Conservation (phyloP, 768 basidiomycete species). For the Pulveroboletus sp. region DNA sequence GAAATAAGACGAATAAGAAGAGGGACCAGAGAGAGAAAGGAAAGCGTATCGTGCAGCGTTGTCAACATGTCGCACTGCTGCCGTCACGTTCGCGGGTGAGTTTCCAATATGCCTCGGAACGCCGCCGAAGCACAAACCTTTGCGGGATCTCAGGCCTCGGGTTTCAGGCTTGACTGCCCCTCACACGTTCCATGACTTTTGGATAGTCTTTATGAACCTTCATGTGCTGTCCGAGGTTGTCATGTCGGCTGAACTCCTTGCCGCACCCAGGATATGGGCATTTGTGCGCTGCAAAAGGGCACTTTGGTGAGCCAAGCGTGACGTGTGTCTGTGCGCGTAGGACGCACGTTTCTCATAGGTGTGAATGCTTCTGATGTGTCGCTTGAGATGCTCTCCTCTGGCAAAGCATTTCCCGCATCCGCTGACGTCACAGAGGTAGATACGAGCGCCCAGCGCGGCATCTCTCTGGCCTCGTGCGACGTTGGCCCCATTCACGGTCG, state of each 20-base stretch:
- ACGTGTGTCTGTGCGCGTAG: not conserved
- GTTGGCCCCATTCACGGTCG: conserved; percentile 41
- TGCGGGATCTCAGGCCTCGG: not conserved
- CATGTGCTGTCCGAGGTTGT: conserved; percentile 88
- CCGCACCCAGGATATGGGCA: conserved; percentile 79
- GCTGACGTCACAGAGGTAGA: conserved; percentile 74
- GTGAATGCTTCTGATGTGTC: conserved; percentile 86
- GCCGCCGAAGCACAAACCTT: conserved; percentile 17
- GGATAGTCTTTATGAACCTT: conserved; percentile 60
- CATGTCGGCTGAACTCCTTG: conserved; percentile 83
- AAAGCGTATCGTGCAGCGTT: conserved; percentile 23
- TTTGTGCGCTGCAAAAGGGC: conserved; percentile 57
- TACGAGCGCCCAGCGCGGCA: conserved; percentile 41
- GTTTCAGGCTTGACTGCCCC: conserved; percentile 20
- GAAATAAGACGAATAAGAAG: conserved; percentile 25
- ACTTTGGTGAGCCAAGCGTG: conserved; percentile 10
- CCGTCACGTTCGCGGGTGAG: conserved; percentile 18
- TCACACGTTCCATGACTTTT: conserved; percentile 26
- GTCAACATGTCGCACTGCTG: conserved; percentile 28
- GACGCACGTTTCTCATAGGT: conserved; percentile 88
- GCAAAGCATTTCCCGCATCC: conserved; percentile 89
- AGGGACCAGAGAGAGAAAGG: conserved; percentile 15
- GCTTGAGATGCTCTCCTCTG: conserved; percentile 85
- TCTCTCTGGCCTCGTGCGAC: conserved; percentile 31
- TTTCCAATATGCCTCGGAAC: conserved; percentile 21